Conservation (phyloP, 2,329 filamentous ascomycete genomes). For the Diaporthe ilicicola region DNA sequence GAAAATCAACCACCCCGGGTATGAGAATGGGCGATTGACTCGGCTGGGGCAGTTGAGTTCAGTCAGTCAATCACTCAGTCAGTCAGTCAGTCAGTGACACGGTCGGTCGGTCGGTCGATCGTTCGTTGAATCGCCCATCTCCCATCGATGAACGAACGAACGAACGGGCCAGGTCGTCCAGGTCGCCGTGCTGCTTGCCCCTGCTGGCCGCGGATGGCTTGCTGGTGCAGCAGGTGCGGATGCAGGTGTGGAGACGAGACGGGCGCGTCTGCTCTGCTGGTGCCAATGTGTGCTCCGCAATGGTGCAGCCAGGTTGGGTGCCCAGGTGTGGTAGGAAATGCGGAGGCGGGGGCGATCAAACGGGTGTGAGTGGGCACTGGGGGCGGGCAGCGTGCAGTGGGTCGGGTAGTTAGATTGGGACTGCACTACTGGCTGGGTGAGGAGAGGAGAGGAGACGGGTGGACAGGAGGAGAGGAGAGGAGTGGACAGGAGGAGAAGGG, state of each 20-base stretch:
- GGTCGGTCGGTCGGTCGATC: background rate
- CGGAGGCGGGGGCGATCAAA: slow-evolving; percentile 33
- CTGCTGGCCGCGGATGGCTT: background rate
- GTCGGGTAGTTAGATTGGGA: background rate
- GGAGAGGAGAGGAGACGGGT: background rate
- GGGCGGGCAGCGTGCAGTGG: slow-evolving; percentile 8
- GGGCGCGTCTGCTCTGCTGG: slow-evolving; percentile 3
- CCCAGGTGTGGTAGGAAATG: slow-evolving; percentile 29
- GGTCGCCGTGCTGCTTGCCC: background rate
- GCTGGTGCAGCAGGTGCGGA: background rate
- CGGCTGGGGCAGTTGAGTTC: background rate
- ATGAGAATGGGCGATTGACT: background rate
- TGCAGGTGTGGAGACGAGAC: slow-evolving; percentile 20
- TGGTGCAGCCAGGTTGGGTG: background rate
- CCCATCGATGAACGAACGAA: background rate
- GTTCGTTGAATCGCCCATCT: background rate
- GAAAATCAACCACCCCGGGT: background rate
- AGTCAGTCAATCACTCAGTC: background rate
- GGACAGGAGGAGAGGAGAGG: background rate
- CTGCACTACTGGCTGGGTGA: background rate
- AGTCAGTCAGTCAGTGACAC: background rate
- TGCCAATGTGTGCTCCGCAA: slow-evolving; percentile 31
- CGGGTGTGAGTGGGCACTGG: slow-evolving; percentile 16
- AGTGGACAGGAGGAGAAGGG: background rate
- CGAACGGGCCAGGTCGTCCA: background rate